A percentile compares a stretch with the other conserved stretches of the same genome.
These are phyloP conservation scores for Botrytis sinoallii DNA, from an alignment of 2,329 filamentous ascomycete species.

Conservation along the genomic window DNA sequence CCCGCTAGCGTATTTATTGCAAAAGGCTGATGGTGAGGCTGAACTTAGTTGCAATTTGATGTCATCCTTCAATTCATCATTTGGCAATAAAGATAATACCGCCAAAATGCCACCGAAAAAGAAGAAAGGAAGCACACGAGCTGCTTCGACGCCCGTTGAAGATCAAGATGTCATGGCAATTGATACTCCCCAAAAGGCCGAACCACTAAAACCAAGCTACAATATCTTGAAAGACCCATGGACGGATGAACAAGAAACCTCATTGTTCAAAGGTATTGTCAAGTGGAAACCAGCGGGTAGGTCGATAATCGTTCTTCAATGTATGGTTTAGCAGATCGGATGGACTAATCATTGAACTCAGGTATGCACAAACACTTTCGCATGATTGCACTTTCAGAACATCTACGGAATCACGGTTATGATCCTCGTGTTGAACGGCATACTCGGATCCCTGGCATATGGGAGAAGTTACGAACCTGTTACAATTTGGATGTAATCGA, in stretches of 20 bases:
- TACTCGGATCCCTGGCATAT: constrained; percentile 86
- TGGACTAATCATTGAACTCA: constrained; percentile 37
- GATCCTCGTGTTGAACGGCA: constrained; percentile 68
- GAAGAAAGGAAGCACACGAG: constrained; percentile 55
- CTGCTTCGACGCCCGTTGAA: constrained; percentile 52
- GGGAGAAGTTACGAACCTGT: constrained; percentile 77
- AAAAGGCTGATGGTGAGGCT: constrained; percentile 17
- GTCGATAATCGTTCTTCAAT: constrained; percentile 19
- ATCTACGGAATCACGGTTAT: constrained; percentile 76
- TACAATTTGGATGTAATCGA: constrained; percentile 87
- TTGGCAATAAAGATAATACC: not conserved
- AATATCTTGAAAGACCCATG: constrained; percentile 68
- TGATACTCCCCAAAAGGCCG: constrained; percentile 46
- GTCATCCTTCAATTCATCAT: not conserved
- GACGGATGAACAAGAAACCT: constrained; percentile 94
- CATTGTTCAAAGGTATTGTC: constrained; percentile 88
- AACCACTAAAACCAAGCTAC: constrained; percentile 40
- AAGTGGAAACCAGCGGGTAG: constrained; percentile 93
- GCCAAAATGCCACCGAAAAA: constrained; percentile 66
- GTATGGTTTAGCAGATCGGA: not conserved
- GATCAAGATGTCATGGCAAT: constrained; percentile 61
- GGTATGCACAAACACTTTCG: constrained; percentile 94
- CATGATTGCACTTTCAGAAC: constrained; percentile 80
- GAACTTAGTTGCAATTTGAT: not conserved
- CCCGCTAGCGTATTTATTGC: constrained; percentile 2